phyloP scores from a whole-genome alignment of 257 asterid species.

The Solanum clarkiae region DNA sequence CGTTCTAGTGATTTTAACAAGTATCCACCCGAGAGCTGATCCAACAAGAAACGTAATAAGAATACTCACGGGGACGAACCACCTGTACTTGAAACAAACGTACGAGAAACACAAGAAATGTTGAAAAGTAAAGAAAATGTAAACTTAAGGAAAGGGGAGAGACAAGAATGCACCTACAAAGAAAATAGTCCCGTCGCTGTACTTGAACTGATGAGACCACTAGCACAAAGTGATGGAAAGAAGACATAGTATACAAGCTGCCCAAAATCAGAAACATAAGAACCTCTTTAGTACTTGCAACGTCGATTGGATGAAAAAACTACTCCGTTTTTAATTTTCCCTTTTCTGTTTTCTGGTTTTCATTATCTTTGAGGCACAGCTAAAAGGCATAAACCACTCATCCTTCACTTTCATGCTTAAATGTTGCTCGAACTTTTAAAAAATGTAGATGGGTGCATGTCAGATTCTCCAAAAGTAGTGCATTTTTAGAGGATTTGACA shows the following conservation, averaged over 20 bases:
- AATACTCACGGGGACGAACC: conserved; percentile 27
- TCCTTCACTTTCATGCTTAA: neutral
- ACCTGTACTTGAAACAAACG: conserved; percentile 4
- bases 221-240: conserved; percentile 24
- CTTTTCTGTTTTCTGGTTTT: neutral
- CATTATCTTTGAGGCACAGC: neutral
- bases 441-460: neutral
- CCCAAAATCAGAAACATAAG: neutral
- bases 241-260: conserved; percentile 33
- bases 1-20: conserved; percentile 16
- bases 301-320: neutral
- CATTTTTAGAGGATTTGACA: neutral
- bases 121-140: neutral
- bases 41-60: conserved; percentile 22
- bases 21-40: conserved; percentile 28
- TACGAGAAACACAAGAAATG: neutral
- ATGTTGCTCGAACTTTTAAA: neutral
- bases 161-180: conserved; percentile 12
- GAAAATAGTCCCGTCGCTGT: conserved; percentile 16
- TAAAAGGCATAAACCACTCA: neutral
- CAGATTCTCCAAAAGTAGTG: neutral
- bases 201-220: conserved; percentile 24
- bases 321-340: neutral
- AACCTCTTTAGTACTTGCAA: neutral
- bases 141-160: neutral